phyloP scores from a whole-genome alignment of 192 early-diverging fungal genomes.

The Gorgonomyces haynaldii region DNA sequence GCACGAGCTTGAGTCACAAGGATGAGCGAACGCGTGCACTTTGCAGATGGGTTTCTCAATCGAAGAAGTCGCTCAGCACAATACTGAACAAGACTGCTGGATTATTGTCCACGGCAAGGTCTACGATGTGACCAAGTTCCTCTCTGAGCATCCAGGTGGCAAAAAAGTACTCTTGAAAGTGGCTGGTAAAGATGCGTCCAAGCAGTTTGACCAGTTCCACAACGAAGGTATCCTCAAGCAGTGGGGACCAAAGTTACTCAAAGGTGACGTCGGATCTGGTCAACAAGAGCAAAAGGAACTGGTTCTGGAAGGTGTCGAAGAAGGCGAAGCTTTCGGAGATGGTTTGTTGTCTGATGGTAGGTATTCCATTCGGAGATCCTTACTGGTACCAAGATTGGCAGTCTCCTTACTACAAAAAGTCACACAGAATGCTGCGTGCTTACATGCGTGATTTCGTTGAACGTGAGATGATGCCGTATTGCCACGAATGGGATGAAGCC shows the following conservation, averaged over 20 bases:
- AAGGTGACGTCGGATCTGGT: conserved; percentile 49
- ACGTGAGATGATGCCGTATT: conserved; percentile 61
- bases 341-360: too few species aligned
- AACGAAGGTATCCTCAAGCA: conserved; percentile 52
- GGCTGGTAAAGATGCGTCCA: conserved; percentile 67
- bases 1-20: too few species aligned
- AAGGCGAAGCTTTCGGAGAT: conserved; percentile 57
- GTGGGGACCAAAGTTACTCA: conserved; percentile 45
- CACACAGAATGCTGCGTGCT: conserved; percentile 35
- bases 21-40: too few species aligned
- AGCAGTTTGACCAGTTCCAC: conserved; percentile 82
- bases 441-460: conserved; percentile 62
- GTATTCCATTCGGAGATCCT: conserved; percentile 69
- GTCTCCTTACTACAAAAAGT: conserved; percentile 70
- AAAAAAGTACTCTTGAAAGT: conserved; percentile 67
- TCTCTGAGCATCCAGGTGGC: conserved; percentile 24
- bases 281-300: conserved; percentile 3
- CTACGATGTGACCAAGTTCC: conserved; percentile 41
- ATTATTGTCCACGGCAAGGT: conserved; percentile 65
- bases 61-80: conserved; percentile 63
- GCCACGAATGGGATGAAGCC: conserved; percentile 71
- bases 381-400: conserved; percentile 57
- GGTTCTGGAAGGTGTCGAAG: conserved; percentile 6
- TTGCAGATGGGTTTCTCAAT: conserved; percentile 33
- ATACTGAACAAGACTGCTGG: conserved; percentile 64